A percentile compares a stretch with the other conserved stretches of the same genome.
Evolutionary conservation across 1,284 basidiomycete species (phyloP).

Genomic region (Stereum hirsutum): DNA sequence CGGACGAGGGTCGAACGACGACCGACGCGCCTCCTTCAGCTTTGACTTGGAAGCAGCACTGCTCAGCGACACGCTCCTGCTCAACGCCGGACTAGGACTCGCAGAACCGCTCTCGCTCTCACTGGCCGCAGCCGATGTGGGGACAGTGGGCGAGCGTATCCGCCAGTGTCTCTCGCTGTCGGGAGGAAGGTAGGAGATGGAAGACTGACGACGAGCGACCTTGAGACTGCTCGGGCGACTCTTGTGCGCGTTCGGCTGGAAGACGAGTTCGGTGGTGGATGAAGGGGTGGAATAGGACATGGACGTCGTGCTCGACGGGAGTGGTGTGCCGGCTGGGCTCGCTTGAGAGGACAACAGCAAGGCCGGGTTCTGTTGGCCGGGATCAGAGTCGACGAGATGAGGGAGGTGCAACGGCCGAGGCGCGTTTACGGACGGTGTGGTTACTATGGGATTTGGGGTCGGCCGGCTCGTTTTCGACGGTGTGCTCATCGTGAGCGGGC

Average conservation of each 20-base stretch:
- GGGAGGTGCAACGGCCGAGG: background rate
- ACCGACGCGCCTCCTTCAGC: slow-evolving; percentile 10
- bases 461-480: too few relatives aligned
- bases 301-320: background rate
- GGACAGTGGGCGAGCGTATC: slow-evolving; percentile 1
- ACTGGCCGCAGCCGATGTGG: slow-evolving; percentile 19
- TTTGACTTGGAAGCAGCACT: slow-evolving; percentile 15
- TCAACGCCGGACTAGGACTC: background rate
- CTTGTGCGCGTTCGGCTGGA: background rate
- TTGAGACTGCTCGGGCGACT: slow-evolving; percentile 1
- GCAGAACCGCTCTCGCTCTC: slow-evolving; percentile 3
- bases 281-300: background rate
- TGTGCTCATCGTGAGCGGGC: too few relatives aligned
- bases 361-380: background rate
- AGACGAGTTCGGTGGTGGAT: background rate
- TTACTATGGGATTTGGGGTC: too few relatives aligned
- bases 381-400: background rate
- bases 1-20: slow-evolving; percentile 9
- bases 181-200: slow-evolving; percentile 49
- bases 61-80: slow-evolving; percentile 6
- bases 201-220: slow-evolving; percentile 40
- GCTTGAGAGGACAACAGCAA: background rate
- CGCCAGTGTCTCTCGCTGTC: slow-evolving; percentile 21
- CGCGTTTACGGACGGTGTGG: too few relatives aligned
- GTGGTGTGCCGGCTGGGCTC: background rate